Evolutionary conservation across 371 early-diverging fungal genomes (phyloP).

Genomic region (Mucor indicus): DNA sequence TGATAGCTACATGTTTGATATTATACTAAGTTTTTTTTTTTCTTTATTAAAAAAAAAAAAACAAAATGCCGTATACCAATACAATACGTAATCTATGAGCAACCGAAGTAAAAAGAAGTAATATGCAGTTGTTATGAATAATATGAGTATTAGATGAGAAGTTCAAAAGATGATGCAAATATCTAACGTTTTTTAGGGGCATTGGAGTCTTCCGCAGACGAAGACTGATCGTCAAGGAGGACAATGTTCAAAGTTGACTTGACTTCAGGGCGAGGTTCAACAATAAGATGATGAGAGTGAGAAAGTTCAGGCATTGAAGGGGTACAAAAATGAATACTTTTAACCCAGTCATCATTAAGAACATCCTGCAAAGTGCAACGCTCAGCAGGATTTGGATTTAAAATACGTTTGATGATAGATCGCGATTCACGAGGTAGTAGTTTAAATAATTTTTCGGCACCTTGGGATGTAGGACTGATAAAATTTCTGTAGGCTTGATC

Average conservation of each 20-base stretch:
- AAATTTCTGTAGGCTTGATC: conserved; percentile 46
- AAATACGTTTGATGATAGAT: conserved; percentile 39
- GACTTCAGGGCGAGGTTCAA: conserved; percentile 27
- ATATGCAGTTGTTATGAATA: too few species aligned
- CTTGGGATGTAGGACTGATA: conserved; percentile 8
- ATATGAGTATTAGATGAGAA: too few species aligned
- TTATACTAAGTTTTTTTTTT: too few species aligned
- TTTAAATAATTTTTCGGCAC: conserved; percentile 32
- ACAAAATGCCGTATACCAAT: too few species aligned
- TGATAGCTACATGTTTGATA: too few species aligned
- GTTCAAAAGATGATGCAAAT: too few species aligned
- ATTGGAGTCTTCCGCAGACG: conserved; percentile 1
- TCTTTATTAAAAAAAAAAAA: too few species aligned
- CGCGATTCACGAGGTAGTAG: conserved; percentile 49
- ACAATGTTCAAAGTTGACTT: conserved; percentile 25
- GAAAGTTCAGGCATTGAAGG: conserved; percentile 21
- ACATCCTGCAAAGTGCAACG: conserved; percentile 50
- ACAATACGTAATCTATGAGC: too few species aligned
- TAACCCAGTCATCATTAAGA: conserved; percentile 56
- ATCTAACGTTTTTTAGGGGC: too few species aligned
- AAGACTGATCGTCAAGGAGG: conserved; percentile 10
- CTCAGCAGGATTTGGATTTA: conserved; percentile 49
- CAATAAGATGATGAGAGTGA: conserved; percentile 45
- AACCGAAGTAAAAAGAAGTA: too few species aligned
- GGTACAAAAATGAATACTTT: conserved; percentile 49